Evolutionary conservation across 2,329 filamentous ascomycete genomes (phyloP).

Genomic region (Fusarium nisikadoi): DNA sequence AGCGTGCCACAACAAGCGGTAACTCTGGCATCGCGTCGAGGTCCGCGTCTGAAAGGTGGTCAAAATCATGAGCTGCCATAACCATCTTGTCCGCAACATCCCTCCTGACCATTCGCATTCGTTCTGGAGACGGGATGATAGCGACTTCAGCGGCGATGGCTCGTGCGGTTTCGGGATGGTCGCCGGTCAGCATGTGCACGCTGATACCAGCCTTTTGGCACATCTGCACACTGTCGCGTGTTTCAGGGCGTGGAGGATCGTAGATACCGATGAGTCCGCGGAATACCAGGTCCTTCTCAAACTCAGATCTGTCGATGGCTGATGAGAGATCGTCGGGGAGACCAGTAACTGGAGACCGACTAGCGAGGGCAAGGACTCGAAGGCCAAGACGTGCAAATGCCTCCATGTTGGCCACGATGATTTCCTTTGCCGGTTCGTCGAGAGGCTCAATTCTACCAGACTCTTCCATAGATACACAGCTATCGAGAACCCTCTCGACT

Average conservation of each 20-base stretch:
- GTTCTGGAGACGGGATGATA: conserved; percentile 62
- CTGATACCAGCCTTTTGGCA: conserved; percentile 69
- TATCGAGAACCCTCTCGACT: conserved; percentile 71
- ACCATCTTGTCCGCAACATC: conserved; percentile 67
- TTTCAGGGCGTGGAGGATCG: conserved; percentile 74
- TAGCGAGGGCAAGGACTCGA: conserved; percentile 72
- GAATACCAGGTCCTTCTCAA: conserved; percentile 68
- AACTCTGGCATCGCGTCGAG: conserved; percentile 71
- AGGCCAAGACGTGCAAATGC: conserved; percentile 71
- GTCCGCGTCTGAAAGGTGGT: conserved; percentile 68
- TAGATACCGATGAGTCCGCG: conserved; percentile 74
- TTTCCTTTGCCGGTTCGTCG: conserved; percentile 53
- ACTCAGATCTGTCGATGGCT: conserved; percentile 31
- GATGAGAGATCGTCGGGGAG: conserved; percentile 37
- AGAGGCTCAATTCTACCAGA: conserved; percentile 50
- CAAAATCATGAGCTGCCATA: conserved; percentile 72
- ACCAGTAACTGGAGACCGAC: neutral
- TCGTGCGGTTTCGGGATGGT: conserved; percentile 69
- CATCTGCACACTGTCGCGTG: conserved; percentile 61
- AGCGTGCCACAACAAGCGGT: conserved; percentile 76
- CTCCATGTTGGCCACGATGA: conserved; percentile 74
- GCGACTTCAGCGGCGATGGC: conserved; percentile 70
- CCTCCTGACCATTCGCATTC: conserved; percentile 52
- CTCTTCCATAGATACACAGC: conserved; percentile 62
- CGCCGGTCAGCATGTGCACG: conserved; percentile 74